Evolutionary conservation across 345 rosid genomes (phyloP), one percentile per base, ranked within the genome.

Genomic region (Rubroshorea leprosula): DNA sequence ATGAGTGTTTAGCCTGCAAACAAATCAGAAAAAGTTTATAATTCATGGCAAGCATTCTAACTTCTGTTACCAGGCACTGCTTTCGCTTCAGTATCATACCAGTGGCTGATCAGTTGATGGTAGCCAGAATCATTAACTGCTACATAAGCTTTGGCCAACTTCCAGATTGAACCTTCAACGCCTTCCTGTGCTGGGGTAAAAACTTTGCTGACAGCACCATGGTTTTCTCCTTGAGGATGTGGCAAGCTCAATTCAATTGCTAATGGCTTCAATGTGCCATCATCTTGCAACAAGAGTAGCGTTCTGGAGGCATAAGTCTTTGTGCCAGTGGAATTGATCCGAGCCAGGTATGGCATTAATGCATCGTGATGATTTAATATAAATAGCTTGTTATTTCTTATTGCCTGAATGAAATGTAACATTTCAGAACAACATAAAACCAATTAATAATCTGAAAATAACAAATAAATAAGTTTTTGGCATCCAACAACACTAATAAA

Each of bases 71-170:
- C 7, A 61, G 13, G 19, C 49, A 41, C 47, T 18, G 44, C 41
- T 47, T 41, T 31, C 5, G 18, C 15, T 62, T 51, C 43, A 26
- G 21, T 21, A 56, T 43, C 71, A 55, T 82, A 92, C 96, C 95
- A 92, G 66, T 92, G 97, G 73, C 97, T 92, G 58, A 92, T 76
- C 25, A 92, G 93, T 60, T 92, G 97, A 65, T 92, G 98, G 54
- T 68, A 62, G 51, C 98, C 97, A 0, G 98, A 86, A 72, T 92
- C 98, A 54, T 83, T 80, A 47, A 86, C 95, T 8, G 81, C 82
- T 0, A 82, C 98, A 54, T 83, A 92, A 66, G 98, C 97, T 65
- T 89, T 92, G 8, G 98, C 96, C 22, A 92, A 73, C 54, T 81
- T 81, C 98, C 98, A 92, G 43, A 84, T 61, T 18, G 87, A 69